These are phyloP conservation scores for Pseudogymnoascus sp. DNA, from an alignment of 2,329 filamentous ascomycete genomes.

Conservation along the genomic window DNA sequence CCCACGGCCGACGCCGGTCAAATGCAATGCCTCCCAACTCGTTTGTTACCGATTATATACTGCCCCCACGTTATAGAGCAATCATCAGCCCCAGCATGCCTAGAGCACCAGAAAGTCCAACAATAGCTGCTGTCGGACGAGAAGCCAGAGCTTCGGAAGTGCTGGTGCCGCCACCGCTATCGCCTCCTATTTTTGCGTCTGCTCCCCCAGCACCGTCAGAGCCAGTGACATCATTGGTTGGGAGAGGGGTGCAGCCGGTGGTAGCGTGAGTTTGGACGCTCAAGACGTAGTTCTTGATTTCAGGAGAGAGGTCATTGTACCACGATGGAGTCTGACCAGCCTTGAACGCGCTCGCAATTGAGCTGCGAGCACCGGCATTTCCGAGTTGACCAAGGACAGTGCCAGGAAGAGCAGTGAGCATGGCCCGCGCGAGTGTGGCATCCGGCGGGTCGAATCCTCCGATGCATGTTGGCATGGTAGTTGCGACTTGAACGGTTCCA, in stretches of 20 bases:
- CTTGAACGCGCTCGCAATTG: constrained; percentile 1
- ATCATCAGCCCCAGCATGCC: neutral
- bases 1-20: neutral
- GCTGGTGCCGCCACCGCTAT: neutral
- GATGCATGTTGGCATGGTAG: neutral
- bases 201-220: neutral
- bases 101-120: neutral
- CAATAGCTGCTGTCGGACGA: neutral
- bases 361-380: neutral
- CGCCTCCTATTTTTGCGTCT: neutral
- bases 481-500: neutral
- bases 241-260: neutral
- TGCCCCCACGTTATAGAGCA: neutral
- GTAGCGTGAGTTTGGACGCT: neutral
- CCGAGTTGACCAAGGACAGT: neutral
- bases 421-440: neutral
- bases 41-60: neutral
- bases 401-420: neutral
- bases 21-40: neutral
- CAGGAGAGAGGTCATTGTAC: neutral
- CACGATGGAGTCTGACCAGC: neutral
- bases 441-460: neutral
- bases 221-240: neutral
- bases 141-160: neutral
- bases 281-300: neutral